A percentile compares a stretch with the other conserved stretches of the same genome.
Evolutionary conservation across 805 yeast species (phyloP).

Genomic region (Metschnikowia kofuensis): DNA sequence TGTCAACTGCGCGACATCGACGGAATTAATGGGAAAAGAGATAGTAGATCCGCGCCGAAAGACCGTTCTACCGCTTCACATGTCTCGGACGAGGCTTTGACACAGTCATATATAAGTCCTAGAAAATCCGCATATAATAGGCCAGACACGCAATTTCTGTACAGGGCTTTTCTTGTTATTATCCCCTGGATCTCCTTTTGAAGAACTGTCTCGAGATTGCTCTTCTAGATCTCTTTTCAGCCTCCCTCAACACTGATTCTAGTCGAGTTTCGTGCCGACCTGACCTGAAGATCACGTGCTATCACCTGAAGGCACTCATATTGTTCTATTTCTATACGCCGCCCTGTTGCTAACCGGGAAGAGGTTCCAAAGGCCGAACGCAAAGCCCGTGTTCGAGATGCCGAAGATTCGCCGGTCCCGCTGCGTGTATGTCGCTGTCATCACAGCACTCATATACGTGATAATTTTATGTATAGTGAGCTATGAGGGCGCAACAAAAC

Average conservation of each 20-base stretch:
- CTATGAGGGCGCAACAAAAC: background rate
- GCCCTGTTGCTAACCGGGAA: background rate
- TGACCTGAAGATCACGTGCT: too few relatives aligned
- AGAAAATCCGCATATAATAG: too few relatives aligned
- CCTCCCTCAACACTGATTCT: too few relatives aligned
- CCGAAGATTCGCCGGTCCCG: conserved; percentile 11
- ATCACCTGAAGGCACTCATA: too few relatives aligned
- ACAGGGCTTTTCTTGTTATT: background rate
- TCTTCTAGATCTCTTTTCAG: too few relatives aligned
- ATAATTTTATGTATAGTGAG: conserved; percentile 1
- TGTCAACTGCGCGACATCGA: background rate
- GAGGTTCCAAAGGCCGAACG: background rate
- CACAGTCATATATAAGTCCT: background rate
- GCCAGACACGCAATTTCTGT: too few relatives aligned
- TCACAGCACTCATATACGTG: conserved; percentile 5
- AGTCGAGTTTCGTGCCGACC: too few relatives aligned
- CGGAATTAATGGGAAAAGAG: background rate
- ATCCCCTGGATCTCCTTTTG: too few relatives aligned
- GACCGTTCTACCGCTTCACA: background rate
- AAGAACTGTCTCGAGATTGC: too few relatives aligned
- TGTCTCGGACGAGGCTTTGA: background rate
- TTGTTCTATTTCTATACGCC: background rate
- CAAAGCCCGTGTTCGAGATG: background rate
- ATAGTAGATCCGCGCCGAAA: background rate
- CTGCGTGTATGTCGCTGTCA: background rate